Conservation (phyloP, 257 asterid species). For the Nicotiana attenuata region DNA sequence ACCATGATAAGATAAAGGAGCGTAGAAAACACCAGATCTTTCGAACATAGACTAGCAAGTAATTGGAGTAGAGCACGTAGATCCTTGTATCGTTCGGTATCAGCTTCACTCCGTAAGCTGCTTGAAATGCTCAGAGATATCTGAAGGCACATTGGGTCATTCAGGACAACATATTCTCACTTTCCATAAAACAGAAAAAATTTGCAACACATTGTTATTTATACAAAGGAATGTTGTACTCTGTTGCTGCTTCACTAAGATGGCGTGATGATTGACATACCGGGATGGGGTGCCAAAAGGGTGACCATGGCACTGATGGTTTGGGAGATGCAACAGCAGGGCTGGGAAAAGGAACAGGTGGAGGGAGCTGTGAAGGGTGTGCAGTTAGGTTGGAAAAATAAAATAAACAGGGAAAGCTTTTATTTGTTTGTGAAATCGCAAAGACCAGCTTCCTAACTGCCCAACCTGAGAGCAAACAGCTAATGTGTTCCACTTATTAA, state of each 20-base stretch:
- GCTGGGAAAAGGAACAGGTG: not conserved
- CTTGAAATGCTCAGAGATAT: constrained; percentile 70
- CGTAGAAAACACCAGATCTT: constrained; percentile 64
- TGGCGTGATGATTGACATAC: not conserved
- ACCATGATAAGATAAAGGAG: not conserved
- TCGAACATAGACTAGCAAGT: constrained; percentile 77
- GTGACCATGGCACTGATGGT: not conserved
- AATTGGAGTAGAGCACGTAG: constrained; percentile 83
- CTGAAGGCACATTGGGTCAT: constrained; percentile 32
- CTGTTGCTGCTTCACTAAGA: not conserved
- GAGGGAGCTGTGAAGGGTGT: not conserved
- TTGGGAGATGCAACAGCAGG: not conserved
- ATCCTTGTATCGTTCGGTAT: constrained; percentile 86
- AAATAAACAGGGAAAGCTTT: not conserved
- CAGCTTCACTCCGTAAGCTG: constrained; percentile 69
- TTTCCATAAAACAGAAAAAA: not conserved
- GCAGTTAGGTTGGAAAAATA: not conserved
- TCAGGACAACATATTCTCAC: not conserved
- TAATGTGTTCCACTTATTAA: not conserved
- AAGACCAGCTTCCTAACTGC: no score
- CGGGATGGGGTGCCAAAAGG: not conserved
- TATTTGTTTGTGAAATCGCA: no score
- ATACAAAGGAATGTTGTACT: not conserved
- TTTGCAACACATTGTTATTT: not conserved
- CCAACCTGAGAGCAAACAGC: no score